These are phyloP conservation scores for Colletotrichum chlorophyti DNA, from an alignment of 2,329 filamentous ascomycete genomes.

Conservation along the genomic window DNA sequence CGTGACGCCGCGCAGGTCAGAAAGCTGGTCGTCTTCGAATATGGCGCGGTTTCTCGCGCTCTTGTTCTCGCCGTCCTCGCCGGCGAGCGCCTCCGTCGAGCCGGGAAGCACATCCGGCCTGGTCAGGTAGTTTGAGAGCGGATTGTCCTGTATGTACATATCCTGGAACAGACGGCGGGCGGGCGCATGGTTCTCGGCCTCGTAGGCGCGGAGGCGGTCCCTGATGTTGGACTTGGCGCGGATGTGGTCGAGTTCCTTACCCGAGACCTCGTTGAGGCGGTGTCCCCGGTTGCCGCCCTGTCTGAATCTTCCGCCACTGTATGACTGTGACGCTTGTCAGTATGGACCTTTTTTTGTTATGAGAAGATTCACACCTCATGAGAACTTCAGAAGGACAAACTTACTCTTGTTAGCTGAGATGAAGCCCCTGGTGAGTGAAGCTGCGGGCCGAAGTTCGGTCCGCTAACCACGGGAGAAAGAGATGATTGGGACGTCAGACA, in stretches of 20 bases:
- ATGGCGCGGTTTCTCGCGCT: conserved; percentile 34
- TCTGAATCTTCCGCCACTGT: not conserved
- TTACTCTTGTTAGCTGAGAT: conserved; percentile 4
- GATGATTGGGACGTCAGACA: conserved; percentile 34
- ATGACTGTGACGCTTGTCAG: not conserved
- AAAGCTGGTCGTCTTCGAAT: conserved; percentile 44
- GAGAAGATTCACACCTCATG: not conserved
- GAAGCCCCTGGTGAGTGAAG: conserved; percentile 21
- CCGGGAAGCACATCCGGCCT: conserved; percentile 38
- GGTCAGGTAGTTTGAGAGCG: conserved; percentile 43
- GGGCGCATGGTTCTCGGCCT: conserved; percentile 40
- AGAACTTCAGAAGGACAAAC: too few species aligned
- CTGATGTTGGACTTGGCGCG: conserved; percentile 41
- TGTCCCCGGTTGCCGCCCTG: not conserved
- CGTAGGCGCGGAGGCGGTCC: conserved; percentile 49
- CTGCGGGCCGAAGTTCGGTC: conserved; percentile 13
- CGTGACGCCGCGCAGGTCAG: conserved; percentile 41
- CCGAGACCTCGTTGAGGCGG: not conserved
- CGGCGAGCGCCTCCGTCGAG: conserved; percentile 33
- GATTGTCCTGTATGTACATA: conserved; percentile 32
- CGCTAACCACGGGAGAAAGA: not conserved
- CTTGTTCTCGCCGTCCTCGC: conserved; percentile 26
- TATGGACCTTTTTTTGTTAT: not conserved
- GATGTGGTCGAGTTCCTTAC: not conserved
- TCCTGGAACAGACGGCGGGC: conserved; percentile 37